Conservation (phyloP, 2,329 filamentous ascomycete genomes). For the Trichoderma sp. region DNA sequence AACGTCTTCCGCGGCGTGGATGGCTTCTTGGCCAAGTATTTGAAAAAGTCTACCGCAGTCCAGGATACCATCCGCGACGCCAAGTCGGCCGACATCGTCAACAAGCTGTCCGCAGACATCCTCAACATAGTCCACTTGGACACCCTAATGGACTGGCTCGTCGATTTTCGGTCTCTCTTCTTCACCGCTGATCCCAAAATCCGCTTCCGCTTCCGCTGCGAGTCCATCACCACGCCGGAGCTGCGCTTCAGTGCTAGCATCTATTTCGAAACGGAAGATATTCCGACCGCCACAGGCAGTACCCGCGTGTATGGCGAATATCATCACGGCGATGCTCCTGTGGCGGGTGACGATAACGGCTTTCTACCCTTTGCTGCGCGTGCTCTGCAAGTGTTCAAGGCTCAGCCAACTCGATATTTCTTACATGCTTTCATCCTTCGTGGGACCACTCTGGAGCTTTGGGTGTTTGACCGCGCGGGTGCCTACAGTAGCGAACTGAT, state of each 20-base stretch:
- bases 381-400: neutral
- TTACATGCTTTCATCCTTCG: neutral
- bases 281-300: neutral
- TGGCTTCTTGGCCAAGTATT: neutral
- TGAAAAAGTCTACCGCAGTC: rapidly evolving
- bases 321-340: neutral
- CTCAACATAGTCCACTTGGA: neutral
- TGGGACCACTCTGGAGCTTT: neutral
- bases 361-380: neutral
- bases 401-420: neutral
- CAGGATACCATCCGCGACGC: neutral
- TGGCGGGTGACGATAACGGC: neutral
- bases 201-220: neutral
- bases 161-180: neutral
- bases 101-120: neutral
- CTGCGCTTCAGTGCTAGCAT: neutral
- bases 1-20: neutral
- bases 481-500: neutral
- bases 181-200: neutral
- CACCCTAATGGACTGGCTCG: neutral
- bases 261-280: neutral
- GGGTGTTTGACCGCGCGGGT: neutral
- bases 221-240: neutral
- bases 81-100: neutral
- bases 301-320: neutral